These are phyloP conservation scores for Pseudoperonospora humuli DNA, from an alignment of 352 stramenopile species.

Conservation along the genomic window DNA sequence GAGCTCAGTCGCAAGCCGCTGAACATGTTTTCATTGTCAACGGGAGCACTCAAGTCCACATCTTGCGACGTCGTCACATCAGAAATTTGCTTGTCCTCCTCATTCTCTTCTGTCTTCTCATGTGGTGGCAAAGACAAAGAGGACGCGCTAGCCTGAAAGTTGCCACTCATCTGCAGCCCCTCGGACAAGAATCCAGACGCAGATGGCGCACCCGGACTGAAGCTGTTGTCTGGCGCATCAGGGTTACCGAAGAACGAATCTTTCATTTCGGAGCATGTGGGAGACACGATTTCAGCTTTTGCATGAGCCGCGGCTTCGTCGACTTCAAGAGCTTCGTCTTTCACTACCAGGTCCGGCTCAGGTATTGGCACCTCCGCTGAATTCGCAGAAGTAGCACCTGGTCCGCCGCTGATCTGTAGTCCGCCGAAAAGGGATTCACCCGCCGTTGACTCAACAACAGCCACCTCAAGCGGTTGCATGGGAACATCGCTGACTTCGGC, in stretches of 20 bases:
- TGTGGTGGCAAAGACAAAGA: slow-evolving; percentile 12
- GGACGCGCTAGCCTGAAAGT: slow-evolving; percentile 17
- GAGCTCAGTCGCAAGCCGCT: slow-evolving; percentile 19
- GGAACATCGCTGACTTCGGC: slow-evolving; percentile 1
- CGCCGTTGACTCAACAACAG: neutral
- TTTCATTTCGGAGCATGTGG: slow-evolving; percentile 36
- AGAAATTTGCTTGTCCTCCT: neutral
- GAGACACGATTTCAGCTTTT: slow-evolving; percentile 21
- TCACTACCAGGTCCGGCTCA: slow-evolving; percentile 3
- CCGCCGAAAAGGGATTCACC: slow-evolving; percentile 30
- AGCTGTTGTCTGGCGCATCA: slow-evolving; percentile 2
- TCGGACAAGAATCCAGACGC: slow-evolving; percentile 33
- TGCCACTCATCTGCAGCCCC: slow-evolving; percentile 36
- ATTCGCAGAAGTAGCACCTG: slow-evolving; percentile 4
- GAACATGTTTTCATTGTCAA: slow-evolving; percentile 14
- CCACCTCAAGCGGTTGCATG: slow-evolving; percentile 5
- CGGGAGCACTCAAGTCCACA: slow-evolving; percentile 1
- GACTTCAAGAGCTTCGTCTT: slow-evolving; percentile 4
- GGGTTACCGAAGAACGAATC: slow-evolving; percentile 45
- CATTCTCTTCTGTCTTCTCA: slow-evolving; percentile 4
- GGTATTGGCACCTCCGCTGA: slow-evolving; percentile 5
- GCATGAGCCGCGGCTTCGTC: slow-evolving; percentile 5
- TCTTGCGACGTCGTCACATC: neutral
- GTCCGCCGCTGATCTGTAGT: slow-evolving; percentile 27
- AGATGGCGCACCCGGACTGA: slow-evolving; percentile 16